These are phyloP conservation scores for Ulmus americana DNA, from an alignment of 331 rosid genomes.

Conservation along the genomic window DNA sequence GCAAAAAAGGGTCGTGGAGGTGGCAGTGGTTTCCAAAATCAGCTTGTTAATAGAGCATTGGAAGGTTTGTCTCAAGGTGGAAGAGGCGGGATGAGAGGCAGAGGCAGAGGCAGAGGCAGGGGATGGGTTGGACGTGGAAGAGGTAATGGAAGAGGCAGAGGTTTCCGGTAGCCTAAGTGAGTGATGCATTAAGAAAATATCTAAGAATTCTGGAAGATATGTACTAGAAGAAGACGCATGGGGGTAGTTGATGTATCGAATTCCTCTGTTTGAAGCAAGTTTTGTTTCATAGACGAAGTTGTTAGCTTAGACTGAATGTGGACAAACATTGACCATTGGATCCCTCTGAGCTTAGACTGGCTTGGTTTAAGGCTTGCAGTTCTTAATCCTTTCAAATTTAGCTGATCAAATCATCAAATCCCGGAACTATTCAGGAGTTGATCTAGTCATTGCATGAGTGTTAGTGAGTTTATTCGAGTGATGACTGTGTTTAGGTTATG, in stretches of 20 bases:
- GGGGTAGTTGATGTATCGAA: conserved; percentile 32
- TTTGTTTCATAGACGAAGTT: conserved; percentile 40
- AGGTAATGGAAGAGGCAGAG: conserved; percentile 68
- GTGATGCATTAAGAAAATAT: conserved; percentile 17
- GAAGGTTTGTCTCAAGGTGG: conserved; percentile 78
- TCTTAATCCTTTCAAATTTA: conserved; percentile 18
- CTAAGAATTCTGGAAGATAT: conserved; percentile 9
- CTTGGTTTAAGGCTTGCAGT: conserved; percentile 16
- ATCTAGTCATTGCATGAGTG: conserved; percentile 19
- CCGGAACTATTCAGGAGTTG: conserved; percentile 16
- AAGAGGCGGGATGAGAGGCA: conserved; percentile 52
- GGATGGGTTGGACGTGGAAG: conserved; percentile 48
- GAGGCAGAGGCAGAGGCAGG: conserved; percentile 45
- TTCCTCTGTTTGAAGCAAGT: conserved; percentile 40
- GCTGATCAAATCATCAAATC: conserved; percentile 18
- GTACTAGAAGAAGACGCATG: conserved; percentile 30
- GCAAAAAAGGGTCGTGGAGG: conserved; percentile 78
- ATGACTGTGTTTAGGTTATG: conserved; percentile 1
- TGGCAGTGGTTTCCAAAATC: conserved; percentile 55
- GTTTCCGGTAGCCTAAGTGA: conserved; percentile 39
- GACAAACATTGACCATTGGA: conserved; percentile 21
- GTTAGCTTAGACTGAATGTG: conserved; percentile 31
- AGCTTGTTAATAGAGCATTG: conserved; percentile 81
- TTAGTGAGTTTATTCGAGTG: conserved; percentile 8
- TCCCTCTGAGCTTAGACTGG: conserved; percentile 31